Evolutionary conservation across 768 basidiomycete genomes (phyloP), one percentile per base, ranked within the genome.

Genomic region (Suillus subaureus): DNA sequence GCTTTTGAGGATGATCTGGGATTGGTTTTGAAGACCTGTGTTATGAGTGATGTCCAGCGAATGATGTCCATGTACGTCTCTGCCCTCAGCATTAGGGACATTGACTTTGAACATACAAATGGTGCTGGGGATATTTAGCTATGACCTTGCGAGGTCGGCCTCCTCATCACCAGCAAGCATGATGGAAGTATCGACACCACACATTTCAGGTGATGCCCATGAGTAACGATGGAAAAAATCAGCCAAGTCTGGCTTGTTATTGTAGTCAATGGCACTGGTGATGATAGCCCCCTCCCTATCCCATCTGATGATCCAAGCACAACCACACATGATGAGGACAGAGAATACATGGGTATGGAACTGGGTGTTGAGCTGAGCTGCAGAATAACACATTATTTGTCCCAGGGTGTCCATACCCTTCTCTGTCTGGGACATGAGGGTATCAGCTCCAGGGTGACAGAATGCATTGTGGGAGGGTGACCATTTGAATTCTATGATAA

Each of bases 181-280:
- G 28, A 77, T 73, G 0, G 76, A 75, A 2, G 66, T 39, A 55
- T 80, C 78, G 13, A 60, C 42, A 5, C 76, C 77, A 7, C 71
- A 65, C 33, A 65, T 49, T 0, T 43, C 40, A 42, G 18, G 52
- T 23, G 62, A 51, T 42, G 70, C 64, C 26, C 65, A 69, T 11
- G 67, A 64, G 63, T 69, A 78, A 26, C 70, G 67, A 63, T 64
- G 69, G 40, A 79, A 68, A 68, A 77, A 80, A 7, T 67, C 61
- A 16, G 64, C 47, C 3, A 64, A n/a, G 4, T 51, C 15, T 6
- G 72, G 61, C 3, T 69, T 5, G 4, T 63, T 23, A n/a, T 42
- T 37, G 70, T 72, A 77, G 40, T 74, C 52, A 67, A 80, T 70
- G 11, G 54, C 2, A n/a, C n/a, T n/a, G n/a, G n/a, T n/a, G n/a